Percentiles rank a stretch among this genome's conserved stretches.
Evolutionary conservation across 768 basidiomycete species (phyloP).

Genomic region (Infundibulicybe gibba): DNA sequence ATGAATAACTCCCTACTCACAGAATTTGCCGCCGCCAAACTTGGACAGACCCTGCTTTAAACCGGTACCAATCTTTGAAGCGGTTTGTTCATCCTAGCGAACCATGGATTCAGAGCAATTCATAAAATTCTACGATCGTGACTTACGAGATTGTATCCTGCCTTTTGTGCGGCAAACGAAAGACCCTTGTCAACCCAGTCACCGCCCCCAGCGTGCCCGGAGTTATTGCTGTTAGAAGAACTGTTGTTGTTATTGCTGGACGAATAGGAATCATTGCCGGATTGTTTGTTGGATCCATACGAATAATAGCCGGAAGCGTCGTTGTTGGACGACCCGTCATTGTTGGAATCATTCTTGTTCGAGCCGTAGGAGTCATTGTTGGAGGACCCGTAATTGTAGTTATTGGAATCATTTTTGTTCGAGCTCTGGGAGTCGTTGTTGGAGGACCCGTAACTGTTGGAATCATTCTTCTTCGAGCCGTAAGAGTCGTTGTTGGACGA

Average conservation of each 20-base stretch:
- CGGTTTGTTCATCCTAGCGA: conserved; percentile 30
- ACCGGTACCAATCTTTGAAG: conserved; percentile 31
- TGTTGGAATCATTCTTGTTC: not conserved
- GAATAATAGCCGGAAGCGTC: conserved; percentile 2
- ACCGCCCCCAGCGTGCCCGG: conserved; percentile 8
- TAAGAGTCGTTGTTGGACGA: conserved; percentile 17
- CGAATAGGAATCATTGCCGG: conserved; percentile 6
- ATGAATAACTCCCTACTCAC: too few relatives aligned
- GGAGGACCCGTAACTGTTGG: too few relatives aligned
- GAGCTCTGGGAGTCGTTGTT: too few relatives aligned
- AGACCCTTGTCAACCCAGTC: conserved; percentile 38
- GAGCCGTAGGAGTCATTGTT: conserved; percentile 2
- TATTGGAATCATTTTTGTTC: conserved; percentile 12
- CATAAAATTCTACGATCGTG: not conserved
- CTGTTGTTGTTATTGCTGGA: conserved; percentile 12
- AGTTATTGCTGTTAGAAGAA: conserved; percentile 8
- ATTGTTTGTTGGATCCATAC: conserved; percentile 8
- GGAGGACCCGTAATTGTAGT: conserved; percentile 18
- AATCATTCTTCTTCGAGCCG: too few relatives aligned
- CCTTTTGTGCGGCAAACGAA: conserved; percentile 29
- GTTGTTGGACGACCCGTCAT: conserved; percentile 7
- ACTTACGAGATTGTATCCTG: conserved; percentile 43
- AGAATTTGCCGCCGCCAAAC: conserved; percentile 20
- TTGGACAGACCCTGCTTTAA: conserved; percentile 31
- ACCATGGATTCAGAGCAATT: not conserved